phyloP scores from a whole-genome alignment of 306 rosid species.

The Prunus fruticosa region DNA sequence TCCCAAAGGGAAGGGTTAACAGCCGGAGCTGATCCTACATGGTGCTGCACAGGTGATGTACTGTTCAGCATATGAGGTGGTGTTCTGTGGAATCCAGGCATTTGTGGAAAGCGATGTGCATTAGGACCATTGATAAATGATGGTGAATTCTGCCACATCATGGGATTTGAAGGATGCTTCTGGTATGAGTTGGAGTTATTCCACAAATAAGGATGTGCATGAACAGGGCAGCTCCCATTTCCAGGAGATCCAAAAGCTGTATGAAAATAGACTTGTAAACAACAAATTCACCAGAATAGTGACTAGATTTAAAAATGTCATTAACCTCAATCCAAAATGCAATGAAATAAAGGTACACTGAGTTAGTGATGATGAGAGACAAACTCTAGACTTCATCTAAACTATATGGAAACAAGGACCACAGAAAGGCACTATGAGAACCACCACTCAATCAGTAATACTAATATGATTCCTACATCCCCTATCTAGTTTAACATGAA shows the following conservation, averaged over 20 bases:
- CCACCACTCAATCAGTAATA: background rate
- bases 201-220: constrained; percentile 59
- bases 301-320: background rate
- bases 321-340: background rate
- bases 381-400: background rate
- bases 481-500: background rate
- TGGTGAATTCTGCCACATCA: constrained; percentile 68
- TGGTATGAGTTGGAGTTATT: constrained; percentile 59
- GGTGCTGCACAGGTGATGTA: constrained; percentile 54
- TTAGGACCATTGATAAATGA: constrained; percentile 55
- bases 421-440: background rate
- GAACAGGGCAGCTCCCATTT: constrained; percentile 55
- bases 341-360: background rate
- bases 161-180: constrained; percentile 55
- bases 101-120: constrained; percentile 53
- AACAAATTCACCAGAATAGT: constrained; percentile 6
- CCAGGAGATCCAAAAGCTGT: constrained; percentile 47
- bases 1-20: constrained; percentile 78
- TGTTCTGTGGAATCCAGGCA: constrained; percentile 59
- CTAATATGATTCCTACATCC: background rate
- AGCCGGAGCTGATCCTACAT: constrained; percentile 82
- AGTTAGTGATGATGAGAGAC: background rate
- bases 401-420: background rate
- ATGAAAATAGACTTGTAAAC: constrained; percentile 19
- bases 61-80: constrained; percentile 52